These are phyloP conservation scores for Leonotis leonurus DNA, from an alignment of 257 asterid genomes.

Conservation along the genomic window DNA sequence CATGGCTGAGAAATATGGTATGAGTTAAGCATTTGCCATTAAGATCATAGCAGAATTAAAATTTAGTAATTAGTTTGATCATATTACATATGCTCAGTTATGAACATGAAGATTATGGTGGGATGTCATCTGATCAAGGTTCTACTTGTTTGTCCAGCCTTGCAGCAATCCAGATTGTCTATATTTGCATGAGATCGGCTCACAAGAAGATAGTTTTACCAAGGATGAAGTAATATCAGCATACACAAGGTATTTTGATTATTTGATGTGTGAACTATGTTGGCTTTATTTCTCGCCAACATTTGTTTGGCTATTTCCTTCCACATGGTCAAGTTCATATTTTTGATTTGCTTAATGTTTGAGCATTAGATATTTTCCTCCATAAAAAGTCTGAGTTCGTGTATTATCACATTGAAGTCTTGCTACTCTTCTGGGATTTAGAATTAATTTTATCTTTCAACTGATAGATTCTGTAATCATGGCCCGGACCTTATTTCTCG, in stretches of 20 bases:
- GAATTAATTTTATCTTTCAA: background rate
- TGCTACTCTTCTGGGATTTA: background rate
- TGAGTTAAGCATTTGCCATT: conserved; percentile 11
- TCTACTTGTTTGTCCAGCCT: conserved; percentile 48
- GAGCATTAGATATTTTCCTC: background rate
- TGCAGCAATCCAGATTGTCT: conserved; percentile 89
- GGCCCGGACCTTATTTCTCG: no score
- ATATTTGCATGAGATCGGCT: conserved; percentile 82
- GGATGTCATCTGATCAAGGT: conserved; percentile 1
- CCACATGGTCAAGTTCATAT: background rate
- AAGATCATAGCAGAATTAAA: background rate
- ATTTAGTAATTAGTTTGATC: conserved; percentile 1
- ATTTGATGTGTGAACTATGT: background rate
- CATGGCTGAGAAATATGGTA: conserved; percentile 88
- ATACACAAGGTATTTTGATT: conserved; percentile 64
- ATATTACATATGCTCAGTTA: background rate
- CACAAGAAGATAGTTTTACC: conserved; percentile 81
- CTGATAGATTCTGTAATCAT: background rate
- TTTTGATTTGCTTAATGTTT: background rate
- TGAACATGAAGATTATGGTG: background rate
- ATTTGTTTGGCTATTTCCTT: background rate
- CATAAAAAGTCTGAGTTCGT: background rate
- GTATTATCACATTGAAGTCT: background rate
- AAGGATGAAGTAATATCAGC: conserved; percentile 91
- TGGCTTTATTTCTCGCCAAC: background rate